These are phyloP conservation scores for Hypomontagnella monticulosa DNA, from an alignment of 495 filamentous ascomycete species.

Conservation along the genomic window DNA sequence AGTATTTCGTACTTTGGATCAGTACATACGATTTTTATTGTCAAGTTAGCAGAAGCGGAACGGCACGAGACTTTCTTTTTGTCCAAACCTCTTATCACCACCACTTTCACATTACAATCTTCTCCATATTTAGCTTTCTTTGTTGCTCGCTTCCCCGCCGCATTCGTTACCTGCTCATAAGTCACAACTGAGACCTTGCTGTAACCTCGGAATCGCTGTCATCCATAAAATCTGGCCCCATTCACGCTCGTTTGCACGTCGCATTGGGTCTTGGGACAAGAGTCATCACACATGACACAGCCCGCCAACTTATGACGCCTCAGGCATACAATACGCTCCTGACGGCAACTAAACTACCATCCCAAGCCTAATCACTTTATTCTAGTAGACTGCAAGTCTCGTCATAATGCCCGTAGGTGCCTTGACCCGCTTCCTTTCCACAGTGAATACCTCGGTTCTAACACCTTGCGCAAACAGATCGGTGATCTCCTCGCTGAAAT, in stretches of 20 bases:
- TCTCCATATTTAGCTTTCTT: conserved; percentile 24
- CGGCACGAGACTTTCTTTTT: conserved; percentile 44
- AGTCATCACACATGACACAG: conserved; percentile 41
- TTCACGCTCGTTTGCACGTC: conserved; percentile 26
- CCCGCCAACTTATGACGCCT: conserved; percentile 40
- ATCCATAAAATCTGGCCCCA: conserved; percentile 10
- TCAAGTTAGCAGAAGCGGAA: conserved; percentile 31
- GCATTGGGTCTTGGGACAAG: conserved; percentile 23
- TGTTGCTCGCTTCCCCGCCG: conserved; percentile 21
- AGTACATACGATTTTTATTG: conserved; percentile 22
- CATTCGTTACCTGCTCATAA: conserved; percentile 19
- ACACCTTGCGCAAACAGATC: conserved; percentile 52
- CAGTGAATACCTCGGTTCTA: conserved; percentile 23
- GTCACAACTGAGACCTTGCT: not conserved
- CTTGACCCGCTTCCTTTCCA: conserved; percentile 15
- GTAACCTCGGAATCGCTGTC: not conserved
- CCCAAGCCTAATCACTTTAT: conserved; percentile 8
- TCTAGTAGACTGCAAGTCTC: conserved; percentile 25
- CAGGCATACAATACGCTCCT: conserved; percentile 34
- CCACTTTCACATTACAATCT: conserved; percentile 13
- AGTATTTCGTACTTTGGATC: conserved; percentile 6
- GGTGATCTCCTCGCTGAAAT: conserved; percentile 65
- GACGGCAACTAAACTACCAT: conserved; percentile 35
- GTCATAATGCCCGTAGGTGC: conserved; percentile 44
- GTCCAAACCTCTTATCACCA: conserved; percentile 37